Conservation (phyloP, 192 early-diverging fungal genomes). For the Thamnidium elegans region DNA sequence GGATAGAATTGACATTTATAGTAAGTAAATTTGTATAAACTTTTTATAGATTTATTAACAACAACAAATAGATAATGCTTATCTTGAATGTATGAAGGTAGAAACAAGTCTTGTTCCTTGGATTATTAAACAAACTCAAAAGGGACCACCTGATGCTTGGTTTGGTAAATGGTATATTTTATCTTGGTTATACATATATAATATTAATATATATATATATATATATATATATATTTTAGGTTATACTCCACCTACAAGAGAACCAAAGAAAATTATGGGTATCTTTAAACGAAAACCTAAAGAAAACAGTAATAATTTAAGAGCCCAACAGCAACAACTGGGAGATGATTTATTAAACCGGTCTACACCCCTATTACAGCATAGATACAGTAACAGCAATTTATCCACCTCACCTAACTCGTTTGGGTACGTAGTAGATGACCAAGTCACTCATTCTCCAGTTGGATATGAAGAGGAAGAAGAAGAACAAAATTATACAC, state of each 20-base stretch:
- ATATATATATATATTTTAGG: background rate
- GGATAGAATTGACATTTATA: slow-evolving; percentile 13
- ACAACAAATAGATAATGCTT: slow-evolving; percentile 16
- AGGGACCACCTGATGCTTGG: slow-evolving; percentile 24
- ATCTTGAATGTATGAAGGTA: slow-evolving; percentile 21
- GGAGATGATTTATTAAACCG: background rate
- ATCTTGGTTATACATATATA: background rate
- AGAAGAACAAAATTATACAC: no score
- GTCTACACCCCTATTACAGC: background rate
- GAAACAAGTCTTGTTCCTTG: slow-evolving; percentile 22
- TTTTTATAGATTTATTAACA: background rate
- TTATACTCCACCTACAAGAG: slow-evolving; percentile 11
- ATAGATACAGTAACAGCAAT: background rate
- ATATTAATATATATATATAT: background rate
- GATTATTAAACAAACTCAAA: slow-evolving; percentile 30
- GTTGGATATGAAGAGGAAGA: no score
- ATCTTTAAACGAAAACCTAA: slow-evolving; percentile 16
- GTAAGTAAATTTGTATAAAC: background rate
- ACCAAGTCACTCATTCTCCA: no score
- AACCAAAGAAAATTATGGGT: slow-evolving; percentile 12
- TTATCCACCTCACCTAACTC: background rate
- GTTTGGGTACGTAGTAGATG: no score
- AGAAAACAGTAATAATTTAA: background rate
- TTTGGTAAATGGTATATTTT: slow-evolving; percentile 20
- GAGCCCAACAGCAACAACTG: background rate